phyloP scores from a whole-genome alignment of 2,329 filamentous ascomycete genomes.

The Epichloe scottii region DNA sequence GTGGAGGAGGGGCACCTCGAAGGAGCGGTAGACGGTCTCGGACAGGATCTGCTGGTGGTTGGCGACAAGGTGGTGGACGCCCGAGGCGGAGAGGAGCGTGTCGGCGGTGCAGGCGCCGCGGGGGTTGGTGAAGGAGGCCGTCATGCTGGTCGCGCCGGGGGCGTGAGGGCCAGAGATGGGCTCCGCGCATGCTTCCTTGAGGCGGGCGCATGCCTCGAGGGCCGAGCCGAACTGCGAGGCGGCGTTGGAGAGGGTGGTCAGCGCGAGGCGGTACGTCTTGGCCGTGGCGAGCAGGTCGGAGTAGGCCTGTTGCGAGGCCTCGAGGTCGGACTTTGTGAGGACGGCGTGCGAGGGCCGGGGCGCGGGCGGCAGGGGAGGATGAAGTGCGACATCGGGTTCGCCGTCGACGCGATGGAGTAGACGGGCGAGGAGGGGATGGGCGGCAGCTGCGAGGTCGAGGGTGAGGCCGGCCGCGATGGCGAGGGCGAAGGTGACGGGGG shows the following conservation, averaged over 20 bases:
- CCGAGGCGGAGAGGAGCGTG: slow-evolving; percentile 47
- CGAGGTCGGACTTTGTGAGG: slow-evolving; percentile 51
- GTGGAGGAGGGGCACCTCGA: slow-evolving; percentile 57
- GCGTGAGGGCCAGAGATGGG: slow-evolving; percentile 28
- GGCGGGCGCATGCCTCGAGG: slow-evolving; percentile 53
- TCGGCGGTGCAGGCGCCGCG: slow-evolving; percentile 47
- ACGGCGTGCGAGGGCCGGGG: slow-evolving; percentile 45
- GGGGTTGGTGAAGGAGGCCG: slow-evolving; percentile 33
- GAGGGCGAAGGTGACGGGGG: slow-evolving; percentile 14
- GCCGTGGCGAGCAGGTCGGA: slow-evolving; percentile 47
- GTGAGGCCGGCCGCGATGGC: slow-evolving; percentile 30
- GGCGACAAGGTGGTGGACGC: slow-evolving; percentile 53
- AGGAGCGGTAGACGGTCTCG: slow-evolving; percentile 55
- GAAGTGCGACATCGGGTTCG: slow-evolving; percentile 46
- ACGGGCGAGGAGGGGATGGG: slow-evolving; percentile 51
- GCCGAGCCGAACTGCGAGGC: slow-evolving; percentile 52
- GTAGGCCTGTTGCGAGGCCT: slow-evolving; percentile 49
- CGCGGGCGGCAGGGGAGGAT: slow-evolving; percentile 47
- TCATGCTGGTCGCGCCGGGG: slow-evolving; percentile 25
- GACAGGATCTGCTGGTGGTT: slow-evolving; percentile 60
- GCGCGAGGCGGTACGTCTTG: slow-evolving; percentile 50
- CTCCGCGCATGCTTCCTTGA: slow-evolving; percentile 54
- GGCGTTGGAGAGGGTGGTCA: slow-evolving; percentile 46
- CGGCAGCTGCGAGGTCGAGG: slow-evolving; percentile 43
- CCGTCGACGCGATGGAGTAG: slow-evolving; percentile 50